Evolutionary conservation across 106 monocot genomes (phyloP).

Genomic region (Allium cepa): DNA sequence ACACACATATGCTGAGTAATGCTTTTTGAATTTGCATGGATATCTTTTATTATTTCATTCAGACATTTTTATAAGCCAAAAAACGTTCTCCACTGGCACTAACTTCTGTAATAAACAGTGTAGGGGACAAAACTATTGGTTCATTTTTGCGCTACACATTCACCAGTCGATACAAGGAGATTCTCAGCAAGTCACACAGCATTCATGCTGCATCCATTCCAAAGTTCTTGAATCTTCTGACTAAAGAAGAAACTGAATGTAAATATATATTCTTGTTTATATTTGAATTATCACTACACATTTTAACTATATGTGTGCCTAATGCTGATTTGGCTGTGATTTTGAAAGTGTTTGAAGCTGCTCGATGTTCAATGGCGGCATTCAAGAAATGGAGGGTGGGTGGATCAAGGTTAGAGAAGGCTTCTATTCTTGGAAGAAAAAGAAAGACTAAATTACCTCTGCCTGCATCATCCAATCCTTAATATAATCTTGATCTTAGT

Average conservation of each 20-base stretch:
- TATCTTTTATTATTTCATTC: no score
- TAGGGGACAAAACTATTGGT: slow-evolving; percentile 32
- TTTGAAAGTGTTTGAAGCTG: slow-evolving; percentile 53
- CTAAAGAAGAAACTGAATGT: slow-evolving; percentile 54
- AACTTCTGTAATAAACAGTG: neutral
- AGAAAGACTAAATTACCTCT: slow-evolving; percentile 22
- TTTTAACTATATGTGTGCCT: neutral
- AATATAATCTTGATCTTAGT: neutral
- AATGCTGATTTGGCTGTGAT: neutral
- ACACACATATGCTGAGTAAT: no score
- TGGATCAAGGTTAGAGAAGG: slow-evolving; percentile 48
- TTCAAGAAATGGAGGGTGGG: slow-evolving; percentile 61
- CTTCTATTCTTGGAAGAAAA: slow-evolving; percentile 60
- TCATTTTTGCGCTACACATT: slow-evolving; percentile 51
- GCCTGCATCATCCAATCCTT: slow-evolving; percentile 8
- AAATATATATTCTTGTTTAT: neutral
- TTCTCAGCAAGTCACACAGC: slow-evolving; percentile 58
- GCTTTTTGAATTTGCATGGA: no score
- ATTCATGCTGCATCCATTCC: slow-evolving; percentile 20
- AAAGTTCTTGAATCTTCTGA: slow-evolving; percentile 37
- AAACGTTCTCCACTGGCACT: neutral
- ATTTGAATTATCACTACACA: neutral
- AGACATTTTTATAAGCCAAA: neutral
- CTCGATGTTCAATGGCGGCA: slow-evolving; percentile 49
- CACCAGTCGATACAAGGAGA: slow-evolving; percentile 54